A percentile compares a stretch with the other conserved stretches of the same genome.
Conservation (phyloP, 2,329 filamentous ascomycete genomes). For the Mollisiaceae sp. region DNA sequence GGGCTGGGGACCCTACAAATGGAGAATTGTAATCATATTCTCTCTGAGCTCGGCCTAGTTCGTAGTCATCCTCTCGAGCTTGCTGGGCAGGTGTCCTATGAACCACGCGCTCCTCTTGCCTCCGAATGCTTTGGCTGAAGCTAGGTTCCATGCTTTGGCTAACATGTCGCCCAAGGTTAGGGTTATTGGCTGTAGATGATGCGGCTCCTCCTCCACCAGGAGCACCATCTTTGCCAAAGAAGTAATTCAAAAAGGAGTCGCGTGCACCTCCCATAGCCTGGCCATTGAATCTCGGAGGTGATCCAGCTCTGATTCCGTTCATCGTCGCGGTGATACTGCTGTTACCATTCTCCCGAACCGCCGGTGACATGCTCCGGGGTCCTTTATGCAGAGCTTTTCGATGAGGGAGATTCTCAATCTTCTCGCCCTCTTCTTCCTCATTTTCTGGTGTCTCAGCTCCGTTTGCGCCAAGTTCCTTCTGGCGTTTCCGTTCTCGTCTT, state of each 20-base stretch:
- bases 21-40: slow-evolving; percentile 49
- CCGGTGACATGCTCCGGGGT: slow-evolving; percentile 81
- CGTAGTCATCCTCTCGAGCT: slow-evolving; percentile 49
- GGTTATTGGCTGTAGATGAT: slow-evolving; percentile 42
- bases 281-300: slow-evolving; percentile 66
- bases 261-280: slow-evolving; percentile 67
- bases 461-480: slow-evolving; percentile 85
- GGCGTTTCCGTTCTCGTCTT: slow-evolving; percentile 79
- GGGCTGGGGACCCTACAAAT: slow-evolving; percentile 49
- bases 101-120: slow-evolving; percentile 58
- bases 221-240: slow-evolving; percentile 92
- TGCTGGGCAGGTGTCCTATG: slow-evolving; percentile 56
- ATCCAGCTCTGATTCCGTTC: slow-evolving; percentile 67
- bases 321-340: slow-evolving; percentile 66
- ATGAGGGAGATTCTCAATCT: slow-evolving; percentile 60
- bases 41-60: slow-evolving; percentile 40
- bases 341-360: slow-evolving; percentile 70
- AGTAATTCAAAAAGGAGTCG: slow-evolving; percentile 97
- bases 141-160: slow-evolving; percentile 81
- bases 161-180: slow-evolving; percentile 65
- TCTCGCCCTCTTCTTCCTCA: slow-evolving; percentile 56
- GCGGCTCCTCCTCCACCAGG: slow-evolving; percentile 50
- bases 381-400: slow-evolving; percentile 60
- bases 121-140: slow-evolving; percentile 82
- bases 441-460: slow-evolving; percentile 72